Base-by-base conservation (phyloP, 345 rosid genomes). In the Populus simonii region DNA sequence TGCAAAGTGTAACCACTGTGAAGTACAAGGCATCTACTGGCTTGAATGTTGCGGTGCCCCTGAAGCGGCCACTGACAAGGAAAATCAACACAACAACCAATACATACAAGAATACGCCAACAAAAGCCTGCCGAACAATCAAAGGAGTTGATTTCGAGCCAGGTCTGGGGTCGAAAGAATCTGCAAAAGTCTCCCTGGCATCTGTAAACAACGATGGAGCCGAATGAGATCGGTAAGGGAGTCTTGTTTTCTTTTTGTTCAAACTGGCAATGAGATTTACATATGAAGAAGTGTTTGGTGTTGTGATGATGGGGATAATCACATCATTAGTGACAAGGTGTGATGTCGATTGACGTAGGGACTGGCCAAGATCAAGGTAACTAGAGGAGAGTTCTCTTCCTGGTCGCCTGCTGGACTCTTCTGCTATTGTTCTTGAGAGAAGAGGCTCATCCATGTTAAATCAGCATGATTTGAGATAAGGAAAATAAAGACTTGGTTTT, bases 1-100 rank as follows among this genome's bases (percentile, higher is more conserved):
- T 89, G 80, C 96, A 89, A 9, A 90, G 89, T 2, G 96, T 90
- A 22, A 90, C 96, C 51, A 92, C 89, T 7, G 84, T 78, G 83
- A 87, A 92, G 79, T 92, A 92, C 71, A 92, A 73, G 22, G 89
- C 93, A 71, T 92, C 96, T 10, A 92, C 86, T 0, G 87, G 90
- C 71, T 78, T 83, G 66, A 38, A 63, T 25, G 93, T 89, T 65
- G 72, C 22, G 1, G 68, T 78, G 8, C 90, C 92, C 62, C 81
- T 87, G 80, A 88, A 91, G 16, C 72, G 74, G 29, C 86, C 87
- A 51, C 77, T 79, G 3, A 73, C 35, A 41, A 86, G 10, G 76
- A 33, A 88, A 9, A 86, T 72, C 6, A 79, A 45, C 17, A 89
- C 79, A 18, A 89, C 91, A 0, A 68, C 74, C 11, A 85, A 13